Percentiles rank a stretch among this genome's conserved stretches.
Evolutionary conservation across 306 rosid species (phyloP).

Genomic region (Luffa acutangula): DNA sequence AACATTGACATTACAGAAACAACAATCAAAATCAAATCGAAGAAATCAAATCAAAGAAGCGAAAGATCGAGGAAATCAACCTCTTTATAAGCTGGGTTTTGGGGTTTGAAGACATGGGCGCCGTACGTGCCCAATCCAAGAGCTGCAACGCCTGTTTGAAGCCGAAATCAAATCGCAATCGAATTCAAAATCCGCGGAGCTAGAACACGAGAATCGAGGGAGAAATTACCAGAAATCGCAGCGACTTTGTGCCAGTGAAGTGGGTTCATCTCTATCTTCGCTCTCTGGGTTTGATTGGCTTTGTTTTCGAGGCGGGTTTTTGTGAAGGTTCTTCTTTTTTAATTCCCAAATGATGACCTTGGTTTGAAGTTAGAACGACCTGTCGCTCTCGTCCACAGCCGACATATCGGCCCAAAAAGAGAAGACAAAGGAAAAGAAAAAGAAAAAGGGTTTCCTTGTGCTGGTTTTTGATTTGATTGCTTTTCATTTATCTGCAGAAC

Average conservation of each 20-base stretch:
- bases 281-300: background rate
- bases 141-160: constrained; percentile 67
- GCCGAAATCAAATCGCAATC: background rate
- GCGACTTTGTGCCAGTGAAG: constrained; percentile 83
- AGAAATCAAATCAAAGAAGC: constrained; percentile 5
- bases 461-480: background rate
- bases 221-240: constrained; percentile 51
- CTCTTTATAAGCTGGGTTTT: constrained; percentile 65
- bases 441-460: background rate
- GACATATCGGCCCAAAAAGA: background rate
- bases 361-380: background rate
- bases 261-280: constrained; percentile 38
- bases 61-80: constrained; percentile 18
- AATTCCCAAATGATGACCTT: background rate
- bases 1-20: background rate
- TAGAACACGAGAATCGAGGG: background rate
- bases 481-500: background rate
- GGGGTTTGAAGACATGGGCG: constrained; percentile 76
- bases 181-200: background rate
- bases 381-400: constrained; percentile 4
- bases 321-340: background rate
- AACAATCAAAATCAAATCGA: background rate
- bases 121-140: constrained; percentile 90
- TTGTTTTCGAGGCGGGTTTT: background rate
- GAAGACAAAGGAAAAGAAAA: background rate